phyloP scores from a whole-genome alignment of 169 alveolate species.

The Cardiosporidium cionae region DNA sequence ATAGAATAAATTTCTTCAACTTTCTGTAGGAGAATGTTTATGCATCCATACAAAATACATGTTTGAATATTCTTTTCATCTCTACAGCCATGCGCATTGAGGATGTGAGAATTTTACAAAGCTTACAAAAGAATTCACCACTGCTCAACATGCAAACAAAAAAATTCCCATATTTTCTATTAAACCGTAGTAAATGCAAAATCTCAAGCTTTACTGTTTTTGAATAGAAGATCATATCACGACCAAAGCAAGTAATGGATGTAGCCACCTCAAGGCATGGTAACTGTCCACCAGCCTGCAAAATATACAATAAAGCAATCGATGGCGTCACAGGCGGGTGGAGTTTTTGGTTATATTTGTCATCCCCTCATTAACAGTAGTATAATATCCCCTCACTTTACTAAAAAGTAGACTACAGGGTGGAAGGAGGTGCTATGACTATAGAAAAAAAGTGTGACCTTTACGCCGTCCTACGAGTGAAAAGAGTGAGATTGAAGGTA shows the following conservation, averaged over 20 bases:
- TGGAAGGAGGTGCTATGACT: not conserved
- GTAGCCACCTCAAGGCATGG: slow-evolving; percentile 94
- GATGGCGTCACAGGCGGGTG: not conserved
- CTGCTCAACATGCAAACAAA: slow-evolving; percentile 46
- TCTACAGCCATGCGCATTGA: not conserved
- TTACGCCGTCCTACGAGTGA: too few relatives aligned
- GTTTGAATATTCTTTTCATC: slow-evolving; percentile 37
- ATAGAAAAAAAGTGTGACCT: not conserved
- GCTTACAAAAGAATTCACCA: slow-evolving; percentile 16
- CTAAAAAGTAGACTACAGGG: not conserved
- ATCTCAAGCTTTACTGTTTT: too few relatives aligned
- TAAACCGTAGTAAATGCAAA: too few relatives aligned
- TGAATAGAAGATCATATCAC: slow-evolving; percentile 94
- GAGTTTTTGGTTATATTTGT: not conserved
- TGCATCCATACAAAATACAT: not conserved
- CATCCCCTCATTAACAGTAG: too few relatives aligned
- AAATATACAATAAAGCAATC: not conserved
- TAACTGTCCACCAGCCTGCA: slow-evolving; percentile 82
- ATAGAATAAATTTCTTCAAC: slow-evolving; percentile 5
- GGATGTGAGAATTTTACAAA: not conserved
- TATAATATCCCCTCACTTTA: too few relatives aligned
- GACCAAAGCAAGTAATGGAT: slow-evolving; percentile 93
- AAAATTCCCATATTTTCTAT: too few relatives aligned
- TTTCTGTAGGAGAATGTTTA: not conserved
- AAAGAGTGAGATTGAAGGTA: too few relatives aligned